Evolutionary conservation across 1,284 basidiomycete species (phyloP).

Genomic region (Tremellales sp.): DNA sequence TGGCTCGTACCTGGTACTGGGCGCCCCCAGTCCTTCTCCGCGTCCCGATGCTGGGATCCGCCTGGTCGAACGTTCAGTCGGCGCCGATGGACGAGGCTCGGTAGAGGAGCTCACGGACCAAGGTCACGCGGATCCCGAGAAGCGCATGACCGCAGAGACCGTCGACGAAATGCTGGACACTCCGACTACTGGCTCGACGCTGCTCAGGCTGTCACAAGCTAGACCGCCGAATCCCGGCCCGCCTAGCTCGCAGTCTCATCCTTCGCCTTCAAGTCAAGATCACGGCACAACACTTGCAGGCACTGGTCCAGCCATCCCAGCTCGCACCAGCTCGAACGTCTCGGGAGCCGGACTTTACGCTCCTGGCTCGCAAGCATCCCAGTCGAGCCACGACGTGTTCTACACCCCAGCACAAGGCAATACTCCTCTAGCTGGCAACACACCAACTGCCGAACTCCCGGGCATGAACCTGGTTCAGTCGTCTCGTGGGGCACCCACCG

Average conservation of each 20-base stretch:
- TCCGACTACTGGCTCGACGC: not conserved
- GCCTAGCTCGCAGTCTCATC: not conserved
- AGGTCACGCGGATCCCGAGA: not conserved
- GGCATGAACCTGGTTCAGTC: not conserved
- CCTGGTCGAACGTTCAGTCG: not conserved
- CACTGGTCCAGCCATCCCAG: not conserved
- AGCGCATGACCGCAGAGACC: not conserved
- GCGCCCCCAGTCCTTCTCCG: not conserved
- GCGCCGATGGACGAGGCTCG: not conserved
- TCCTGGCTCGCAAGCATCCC: not conserved
- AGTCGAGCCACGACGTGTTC: slow-evolving; percentile 11
- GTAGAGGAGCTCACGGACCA: not conserved
- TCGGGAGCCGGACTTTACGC: slow-evolving; percentile 4
- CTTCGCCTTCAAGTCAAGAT: not conserved
- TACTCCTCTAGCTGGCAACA: slow-evolving; percentile 3
- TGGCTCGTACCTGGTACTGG: slow-evolving; percentile 2
- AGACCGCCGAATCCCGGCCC: not conserved
- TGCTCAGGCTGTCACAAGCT: not conserved
- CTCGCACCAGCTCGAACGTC: not conserved
- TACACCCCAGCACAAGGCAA: slow-evolving; percentile 13
- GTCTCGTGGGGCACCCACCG: not conserved
- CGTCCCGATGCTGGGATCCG: not conserved
- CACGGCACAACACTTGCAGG: not conserved
- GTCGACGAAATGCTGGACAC: not conserved
- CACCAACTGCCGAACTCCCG: too few species aligned